Base-by-base conservation (phyloP, 179 eudicot species). In the Patellifolia procumbens region DNA sequence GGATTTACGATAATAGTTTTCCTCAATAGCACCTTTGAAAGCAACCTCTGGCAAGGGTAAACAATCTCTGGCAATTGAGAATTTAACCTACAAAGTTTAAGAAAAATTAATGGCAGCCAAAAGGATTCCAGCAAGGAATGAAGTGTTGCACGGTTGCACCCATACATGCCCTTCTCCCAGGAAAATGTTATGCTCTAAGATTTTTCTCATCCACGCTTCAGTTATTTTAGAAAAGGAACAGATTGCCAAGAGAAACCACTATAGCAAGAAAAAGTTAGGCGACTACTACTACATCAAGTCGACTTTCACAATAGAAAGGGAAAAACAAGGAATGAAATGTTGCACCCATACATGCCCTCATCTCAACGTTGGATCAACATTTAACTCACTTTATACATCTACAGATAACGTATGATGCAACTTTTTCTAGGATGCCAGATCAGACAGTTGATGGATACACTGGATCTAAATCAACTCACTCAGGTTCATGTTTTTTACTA, bases 41-140 rank as follows among this genome's bases (percentile, higher is more conserved):
- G 74, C 83, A 61, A 75, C 79, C 78, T 86, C 89, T 32, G 80
- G 89, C 76, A 90, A 45, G 60, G 97, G 97, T 77, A 92, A 85
- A 79, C 91, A 90, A 53, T 89, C 95, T 72, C 78, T 85, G 52
- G 34, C 56, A 83, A 92, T 89, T 31, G 80, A 76, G 53, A 92
- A 92, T 62, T 81, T 88, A 64, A 92, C 93, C 97, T 87, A 10
- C 68, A 78, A 74, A 59, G 49, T 71, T 29, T 3, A 20, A 29
- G 20, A 29, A 26, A 61, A 8, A 51, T 63, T 65, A 80, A 32
- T 46, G 56, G 68, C 31, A 62, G 63, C 26, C 64, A 22, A 37
- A n/a, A 71, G 72, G 34, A 35, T n/a, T n/a, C n/a, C n/a, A n/a
- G n/a, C n/a, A n/a, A n/a, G n/a, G n/a, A n/a, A n/a, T n/a, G n/a